Percentiles rank a stretch among this genome's conserved stretches.
These are phyloP conservation scores for Pyrenula aspistea DNA, from an alignment of 495 filamentous ascomycete species.

Conservation along the genomic window DNA sequence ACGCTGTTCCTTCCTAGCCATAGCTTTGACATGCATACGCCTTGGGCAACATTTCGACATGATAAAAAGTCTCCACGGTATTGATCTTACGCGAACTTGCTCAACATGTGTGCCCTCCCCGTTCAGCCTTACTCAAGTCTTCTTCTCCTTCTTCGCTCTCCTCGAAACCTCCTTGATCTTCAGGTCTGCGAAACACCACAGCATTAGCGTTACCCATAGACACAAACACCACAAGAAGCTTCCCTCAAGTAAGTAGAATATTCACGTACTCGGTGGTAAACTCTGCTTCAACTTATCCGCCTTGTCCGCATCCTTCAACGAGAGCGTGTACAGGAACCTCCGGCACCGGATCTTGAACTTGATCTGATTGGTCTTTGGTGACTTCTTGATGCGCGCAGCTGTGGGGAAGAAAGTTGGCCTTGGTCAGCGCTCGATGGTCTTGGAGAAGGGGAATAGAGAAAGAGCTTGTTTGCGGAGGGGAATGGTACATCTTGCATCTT, in stretches of 20 bases:
- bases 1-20: no score
- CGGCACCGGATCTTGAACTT: conserved; percentile 99
- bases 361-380: conserved; percentile 71
- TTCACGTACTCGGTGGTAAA: conserved; percentile 77
- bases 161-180: conserved; percentile 67
- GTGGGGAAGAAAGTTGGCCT: conserved; percentile 8
- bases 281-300: conserved; percentile 99
- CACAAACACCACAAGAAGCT: neutral
- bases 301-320: conserved; percentile 96
- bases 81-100: no score
- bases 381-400: conserved; percentile 98
- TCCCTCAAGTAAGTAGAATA: conserved; percentile 1
- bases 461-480: neutral
- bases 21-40: neutral
- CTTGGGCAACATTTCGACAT: neutral
- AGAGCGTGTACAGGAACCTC: conserved; percentile 88
- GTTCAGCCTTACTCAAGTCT: conserved; percentile 6
- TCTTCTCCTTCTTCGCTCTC: conserved; percentile 57
- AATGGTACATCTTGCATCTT: conserved; percentile 89
- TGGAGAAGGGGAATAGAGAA: conserved; percentile 1
- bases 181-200: conserved; percentile 38
- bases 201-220: neutral
- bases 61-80: neutral
- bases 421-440: neutral
- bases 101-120: no score